Conservation (phyloP, 192 early-diverging fungal genomes). For the Backusella circina region DNA sequence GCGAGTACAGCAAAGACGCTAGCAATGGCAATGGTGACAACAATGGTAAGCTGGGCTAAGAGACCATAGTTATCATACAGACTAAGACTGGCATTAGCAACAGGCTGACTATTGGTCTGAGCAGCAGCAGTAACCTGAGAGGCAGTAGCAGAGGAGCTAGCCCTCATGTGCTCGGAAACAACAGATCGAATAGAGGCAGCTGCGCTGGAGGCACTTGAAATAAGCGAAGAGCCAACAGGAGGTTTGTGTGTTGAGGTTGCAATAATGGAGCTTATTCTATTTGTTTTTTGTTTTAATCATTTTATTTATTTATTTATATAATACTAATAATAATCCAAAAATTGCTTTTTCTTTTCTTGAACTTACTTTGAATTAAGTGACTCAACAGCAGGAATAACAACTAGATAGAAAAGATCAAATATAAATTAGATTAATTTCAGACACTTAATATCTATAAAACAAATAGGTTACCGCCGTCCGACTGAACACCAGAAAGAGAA, state of each 20-base stretch:
- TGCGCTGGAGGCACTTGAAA: neutral
- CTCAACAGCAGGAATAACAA: neutral
- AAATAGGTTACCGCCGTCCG: neutral
- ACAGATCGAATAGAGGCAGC: neutral
- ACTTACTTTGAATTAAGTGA: neutral
- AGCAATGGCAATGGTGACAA: neutral
- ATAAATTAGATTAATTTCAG: too few relatives aligned
- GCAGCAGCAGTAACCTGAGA: neutral
- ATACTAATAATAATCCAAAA: neutral
- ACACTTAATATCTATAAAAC: too few relatives aligned
- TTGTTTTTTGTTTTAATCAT: neutral
- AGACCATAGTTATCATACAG: neutral
- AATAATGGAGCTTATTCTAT: neutral
- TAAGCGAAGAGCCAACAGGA: neutral
- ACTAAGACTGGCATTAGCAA: neutral
- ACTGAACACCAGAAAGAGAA: neutral
- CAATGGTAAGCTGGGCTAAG: slow-evolving; percentile 1
- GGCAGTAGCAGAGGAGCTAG: neutral
- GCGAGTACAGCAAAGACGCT: slow-evolving; percentile 9
- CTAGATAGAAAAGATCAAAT: too few relatives aligned
- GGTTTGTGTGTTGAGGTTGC: neutral
- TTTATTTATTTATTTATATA: neutral
- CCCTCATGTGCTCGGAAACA: too few relatives aligned
- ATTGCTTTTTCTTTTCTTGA: too few relatives aligned
- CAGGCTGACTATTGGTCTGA: neutral